Base-by-base conservation (phyloP, 345 rosid species). In the Anastatica hierochuntica region DNA sequence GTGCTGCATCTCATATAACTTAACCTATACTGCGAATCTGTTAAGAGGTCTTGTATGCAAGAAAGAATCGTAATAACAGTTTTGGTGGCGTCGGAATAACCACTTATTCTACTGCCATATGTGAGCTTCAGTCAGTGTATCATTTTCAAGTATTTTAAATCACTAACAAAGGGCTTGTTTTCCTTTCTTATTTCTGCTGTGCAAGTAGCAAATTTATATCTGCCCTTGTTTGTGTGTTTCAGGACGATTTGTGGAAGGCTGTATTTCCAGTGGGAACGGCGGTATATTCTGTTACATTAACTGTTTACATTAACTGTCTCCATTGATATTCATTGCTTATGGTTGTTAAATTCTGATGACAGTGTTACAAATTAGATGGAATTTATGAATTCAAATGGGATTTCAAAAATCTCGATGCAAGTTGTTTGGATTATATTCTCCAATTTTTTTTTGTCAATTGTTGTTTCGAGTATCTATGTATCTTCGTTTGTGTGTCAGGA, bases 221-320 rank as follows among this genome's bases (percentile, higher is more conserved):
- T 63, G 24, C 14, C 2, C n/a, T 63, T 31, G 14, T 21, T 21
- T 21, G 2, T 21, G 46, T 67, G 20, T 51, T 17, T 77, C 68
- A 90, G 98, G 92, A 90, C 62, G 98, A 82, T 66, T 65, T 90
- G 18, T 90, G 98, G 98, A 84, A 72, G 74, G 75, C 60, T 31
- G 84, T 72, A 10, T 84, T 84, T 63, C 96, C 96, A 8, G 96
- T 90, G 58, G 98, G 98, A 34, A 83, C 94, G 1, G 98, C 81
- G 97, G 97, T 89, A 72, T 23, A 14, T 10, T 51, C n/a, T 53
- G 70, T 12, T 47, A 44, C 8, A 31, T 49, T 18, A 12, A 43
- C 39, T 41, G 14, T 7, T 10, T 54, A 59, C 17, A 3, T 19
- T 10, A 49, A 11, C 45, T 1, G 6, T 23, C 31, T 50, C 18